Evolutionary conservation across 1,284 basidiomycete genomes (phyloP), one percentile per base, ranked within the genome.

Genomic region (Austroboletus rostrupii): DNA sequence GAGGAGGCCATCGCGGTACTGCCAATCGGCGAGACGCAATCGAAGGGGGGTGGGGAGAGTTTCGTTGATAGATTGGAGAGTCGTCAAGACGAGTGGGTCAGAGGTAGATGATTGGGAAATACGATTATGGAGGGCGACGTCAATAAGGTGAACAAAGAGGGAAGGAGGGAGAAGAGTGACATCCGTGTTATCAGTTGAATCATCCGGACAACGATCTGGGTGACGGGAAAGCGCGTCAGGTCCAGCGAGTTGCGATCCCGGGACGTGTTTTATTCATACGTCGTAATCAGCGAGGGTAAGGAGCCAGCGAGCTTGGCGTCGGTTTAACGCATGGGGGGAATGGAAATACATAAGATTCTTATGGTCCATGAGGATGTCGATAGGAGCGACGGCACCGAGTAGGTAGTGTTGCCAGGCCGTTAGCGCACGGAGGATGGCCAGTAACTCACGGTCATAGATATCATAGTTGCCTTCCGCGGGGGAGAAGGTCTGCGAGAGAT

Each of bases 381-480:
- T 51, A 0, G 49, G 41, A 0, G 64, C 29, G 5, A n/a, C 12
- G 1, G 56, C 39, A 14, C 72, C 72, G 52, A 65, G 45, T 0
- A 72, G 52, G 49, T 70, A 72, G 32, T 74, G 69, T 20, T 64
- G 39, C 75, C 72, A 80, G 42, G 67, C 56, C 23, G 68, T 50
- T 1, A 78, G 53, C 0, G 70, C 58, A 17, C 59, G 21, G 2
- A 77, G 65, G 14, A 79, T 71, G 0, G 71, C 71, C 0, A 78
- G 36, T 16, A 81, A 48, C 62, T 81, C 76, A 48, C 70, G 65
- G 55, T 82, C 72, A 55, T 76, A 70, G 32, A 75, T 72, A 19
- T 71, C 63, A 57, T 78, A 80, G 54, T 79, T 79, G 6, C 60
- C 44, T 59, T 71, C 58, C 3, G 58, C 48, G 32, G 55, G 50